These are phyloP conservation scores for Prunella vulgaris DNA, from an alignment of 257 asterid species.

Conservation along the genomic window DNA sequence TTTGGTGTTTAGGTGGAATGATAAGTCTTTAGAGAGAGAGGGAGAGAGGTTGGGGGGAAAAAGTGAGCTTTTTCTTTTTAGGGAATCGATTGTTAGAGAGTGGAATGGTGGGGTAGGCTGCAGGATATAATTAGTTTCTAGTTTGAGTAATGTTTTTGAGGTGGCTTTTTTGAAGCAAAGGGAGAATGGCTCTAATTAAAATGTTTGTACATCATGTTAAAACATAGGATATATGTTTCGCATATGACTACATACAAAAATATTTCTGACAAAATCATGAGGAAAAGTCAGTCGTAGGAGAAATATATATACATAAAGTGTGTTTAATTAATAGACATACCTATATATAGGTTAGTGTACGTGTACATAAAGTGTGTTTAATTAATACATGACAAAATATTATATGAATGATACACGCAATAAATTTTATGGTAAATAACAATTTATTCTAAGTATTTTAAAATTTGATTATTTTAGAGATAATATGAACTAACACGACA, in stretches of 20 bases:
- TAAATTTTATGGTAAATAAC: too few relatives aligned
- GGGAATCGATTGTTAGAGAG: conserved; percentile 29
- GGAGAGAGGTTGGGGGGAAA: background rate
- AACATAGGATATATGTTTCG: conserved; percentile 25
- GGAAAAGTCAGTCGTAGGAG: conserved; percentile 16
- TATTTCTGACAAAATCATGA: conserved; percentile 36
- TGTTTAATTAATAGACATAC: too few relatives aligned
- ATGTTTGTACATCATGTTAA: conserved; percentile 21
- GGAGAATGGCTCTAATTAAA: conserved; percentile 28
- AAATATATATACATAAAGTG: too few relatives aligned
- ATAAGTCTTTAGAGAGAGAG: conserved; percentile 12
- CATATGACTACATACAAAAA: conserved; percentile 13
- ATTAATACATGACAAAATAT: too few relatives aligned
- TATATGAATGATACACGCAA: too few relatives aligned
- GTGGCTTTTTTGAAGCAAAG: conserved; percentile 21
- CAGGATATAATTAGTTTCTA: conserved; percentile 20
- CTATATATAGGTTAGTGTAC: too few relatives aligned
- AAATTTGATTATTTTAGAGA: too few relatives aligned
- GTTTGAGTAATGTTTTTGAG: conserved; percentile 24
- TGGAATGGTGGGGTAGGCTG: conserved; percentile 31
- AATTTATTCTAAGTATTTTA: too few relatives aligned
- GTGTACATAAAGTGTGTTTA: too few relatives aligned
- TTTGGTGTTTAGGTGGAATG: conserved; percentile 39
- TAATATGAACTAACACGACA: too few relatives aligned
- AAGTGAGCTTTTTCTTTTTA: conserved; percentile 25